These are phyloP conservation scores for Blastomyces emzantsi DNA, from an alignment of 2,329 filamentous ascomycete species.

Conservation along the genomic window DNA sequence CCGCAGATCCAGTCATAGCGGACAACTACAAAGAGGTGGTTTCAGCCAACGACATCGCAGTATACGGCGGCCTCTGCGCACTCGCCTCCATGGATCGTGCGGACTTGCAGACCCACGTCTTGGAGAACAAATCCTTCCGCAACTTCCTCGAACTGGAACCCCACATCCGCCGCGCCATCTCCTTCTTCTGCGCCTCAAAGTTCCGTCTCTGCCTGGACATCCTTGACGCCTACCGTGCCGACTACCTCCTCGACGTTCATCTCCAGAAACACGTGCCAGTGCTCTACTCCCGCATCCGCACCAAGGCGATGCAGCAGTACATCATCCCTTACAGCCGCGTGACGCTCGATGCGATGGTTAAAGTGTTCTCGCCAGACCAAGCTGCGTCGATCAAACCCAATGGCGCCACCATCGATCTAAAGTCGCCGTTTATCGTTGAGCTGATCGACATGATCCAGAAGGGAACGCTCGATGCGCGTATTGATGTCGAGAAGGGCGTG, in stretches of 20 bases:
- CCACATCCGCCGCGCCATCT: conserved; percentile 84
- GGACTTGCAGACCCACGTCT: conserved; percentile 63
- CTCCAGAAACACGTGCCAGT: conserved; percentile 62
- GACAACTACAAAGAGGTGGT: conserved; percentile 60
- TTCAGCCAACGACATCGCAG: conserved; percentile 77
- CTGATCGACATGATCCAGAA: conserved; percentile 67
- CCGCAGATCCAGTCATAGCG: conserved; percentile 49
- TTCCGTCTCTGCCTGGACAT: conserved; percentile 79
- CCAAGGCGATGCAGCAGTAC: conserved; percentile 90
- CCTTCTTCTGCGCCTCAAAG: conserved; percentile 79
- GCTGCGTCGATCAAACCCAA: conserved; percentile 37
- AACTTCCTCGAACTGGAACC: conserved; percentile 86
- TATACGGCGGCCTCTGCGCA: conserved; percentile 84
- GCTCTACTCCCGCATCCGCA: conserved; percentile 68
- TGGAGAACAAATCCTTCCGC: conserved; percentile 74
- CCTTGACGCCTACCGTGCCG: conserved; percentile 68
- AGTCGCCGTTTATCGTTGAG: conserved; percentile 46
- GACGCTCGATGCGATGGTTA: conserved; percentile 66
- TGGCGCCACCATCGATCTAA: conserved; percentile 9
- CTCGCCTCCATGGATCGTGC: conserved; percentile 79
- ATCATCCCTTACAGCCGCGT: conserved; percentile 84
- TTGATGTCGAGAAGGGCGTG: conserved; percentile 75
- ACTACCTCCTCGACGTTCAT: conserved; percentile 87
- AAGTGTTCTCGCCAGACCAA: conserved; percentile 55
- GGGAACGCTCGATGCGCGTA: conserved; percentile 63